phyloP scores from a whole-genome alignment of 768 basidiomycete genomes.

The Tubosaeta sp. region DNA sequence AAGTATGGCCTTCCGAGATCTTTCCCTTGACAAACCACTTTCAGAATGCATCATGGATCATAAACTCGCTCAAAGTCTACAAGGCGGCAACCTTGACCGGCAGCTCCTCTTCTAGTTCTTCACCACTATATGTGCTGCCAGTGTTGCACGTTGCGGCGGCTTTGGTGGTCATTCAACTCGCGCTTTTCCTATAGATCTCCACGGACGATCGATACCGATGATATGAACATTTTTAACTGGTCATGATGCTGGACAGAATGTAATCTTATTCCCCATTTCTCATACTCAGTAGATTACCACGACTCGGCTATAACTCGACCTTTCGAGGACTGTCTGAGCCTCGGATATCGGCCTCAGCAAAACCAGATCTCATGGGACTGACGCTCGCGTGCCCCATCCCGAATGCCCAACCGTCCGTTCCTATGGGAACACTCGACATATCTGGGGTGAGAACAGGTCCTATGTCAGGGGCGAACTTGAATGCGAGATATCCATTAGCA shows the following conservation, averaged over 20 bases:
- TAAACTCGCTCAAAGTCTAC: constrained; percentile 76
- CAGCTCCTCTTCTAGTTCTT: constrained; percentile 23
- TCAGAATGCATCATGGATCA: constrained; percentile 78
- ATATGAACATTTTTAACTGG: constrained; percentile 8
- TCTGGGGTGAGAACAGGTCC: constrained; percentile 60
- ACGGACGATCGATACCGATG: neutral
- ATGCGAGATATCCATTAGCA: constrained; percentile 44
- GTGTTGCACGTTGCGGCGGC: constrained; percentile 10
- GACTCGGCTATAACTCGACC: constrained; percentile 38
- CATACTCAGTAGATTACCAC: constrained; percentile 23
- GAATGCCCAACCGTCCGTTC: constrained; percentile 82
- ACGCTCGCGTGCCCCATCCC: constrained; percentile 67
- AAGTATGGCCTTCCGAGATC: constrained; percentile 22
- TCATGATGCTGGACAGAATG: constrained; percentile 6
- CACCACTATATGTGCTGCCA: neutral
- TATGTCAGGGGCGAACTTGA: constrained; percentile 77
- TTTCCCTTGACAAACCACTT: constrained; percentile 4
- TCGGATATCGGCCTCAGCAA: constrained; percentile 48
- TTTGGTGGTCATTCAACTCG: constrained; percentile 8
- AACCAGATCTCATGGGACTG: constrained; percentile 71
- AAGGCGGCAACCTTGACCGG: constrained; percentile 48
- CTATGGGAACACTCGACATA: constrained; percentile 57
- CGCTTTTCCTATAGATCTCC: constrained; percentile 16
- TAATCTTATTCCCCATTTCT: constrained; percentile 1
- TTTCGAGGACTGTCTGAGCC: constrained; percentile 5